Evolutionary conservation across 2,329 filamentous ascomycete species (phyloP).

Genomic region (Pezicula carpinea): DNA sequence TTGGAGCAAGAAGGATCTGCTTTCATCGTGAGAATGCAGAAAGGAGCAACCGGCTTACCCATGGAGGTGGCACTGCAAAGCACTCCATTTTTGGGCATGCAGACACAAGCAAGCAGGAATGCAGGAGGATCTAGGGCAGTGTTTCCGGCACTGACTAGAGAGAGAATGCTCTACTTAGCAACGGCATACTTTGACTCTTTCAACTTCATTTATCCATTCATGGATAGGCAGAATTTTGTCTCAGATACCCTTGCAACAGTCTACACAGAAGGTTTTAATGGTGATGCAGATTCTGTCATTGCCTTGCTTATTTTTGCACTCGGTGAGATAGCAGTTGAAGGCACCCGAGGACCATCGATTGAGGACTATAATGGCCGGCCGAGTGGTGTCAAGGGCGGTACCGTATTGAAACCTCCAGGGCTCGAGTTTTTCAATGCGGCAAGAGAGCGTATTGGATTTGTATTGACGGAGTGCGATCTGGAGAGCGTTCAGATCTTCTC

Average conservation of each 20-base stretch:
- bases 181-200: constrained; percentile 56
- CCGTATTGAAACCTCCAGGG: constrained; percentile 46
- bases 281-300: constrained; percentile 45
- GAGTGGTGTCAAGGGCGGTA: constrained; percentile 50
- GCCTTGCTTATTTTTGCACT: constrained; percentile 54
- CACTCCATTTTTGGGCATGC: constrained; percentile 26
- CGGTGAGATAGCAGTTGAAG: constrained; percentile 52
- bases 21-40: constrained; percentile 30
- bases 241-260: constrained; percentile 41
- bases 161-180: constrained; percentile 44
- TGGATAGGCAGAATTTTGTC: constrained; percentile 52
- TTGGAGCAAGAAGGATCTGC: constrained; percentile 34
- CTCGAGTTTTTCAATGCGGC: constrained; percentile 59
- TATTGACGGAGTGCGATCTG: constrained; percentile 47
- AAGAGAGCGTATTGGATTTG: constrained; percentile 53
- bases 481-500: constrained; percentile 56
- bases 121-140: constrained; percentile 20
- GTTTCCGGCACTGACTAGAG: constrained; percentile 37
- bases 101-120: constrained; percentile 23
- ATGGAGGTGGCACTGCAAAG: constrained; percentile 20
- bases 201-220: constrained; percentile 53
- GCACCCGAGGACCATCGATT: constrained; percentile 41
- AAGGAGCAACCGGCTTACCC: constrained; percentile 16
- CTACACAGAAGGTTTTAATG: constrained; percentile 43
- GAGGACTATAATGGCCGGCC: constrained; percentile 37